Base-by-base conservation (phyloP, 1,284 basidiomycete genomes). In the Ceratobasidium sp. region DNA sequence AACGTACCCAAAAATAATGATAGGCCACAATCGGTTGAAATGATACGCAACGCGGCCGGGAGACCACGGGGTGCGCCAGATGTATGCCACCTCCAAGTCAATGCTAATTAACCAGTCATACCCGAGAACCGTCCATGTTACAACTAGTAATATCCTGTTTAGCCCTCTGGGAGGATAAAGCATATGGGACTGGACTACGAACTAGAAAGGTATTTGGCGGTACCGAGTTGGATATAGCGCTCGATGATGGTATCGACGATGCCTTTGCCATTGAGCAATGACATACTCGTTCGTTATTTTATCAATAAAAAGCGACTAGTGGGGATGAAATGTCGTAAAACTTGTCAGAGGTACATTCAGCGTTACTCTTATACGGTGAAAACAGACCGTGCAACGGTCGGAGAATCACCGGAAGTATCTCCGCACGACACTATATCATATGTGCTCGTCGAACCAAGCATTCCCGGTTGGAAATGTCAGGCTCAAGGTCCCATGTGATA, bases 11-110 rank as follows among this genome's bases (percentile, higher is more conserved):
- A 75, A 49, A 39, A 75, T 3, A 26, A 51, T 26, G 40, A 75
- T 51, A 23, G 71, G 60, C 71, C 71, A 75, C 15, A 75, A n/a
- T n/a, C 71, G 71, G n/a, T 75, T 63, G 28, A 61, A 60, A 40
- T 72, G 53, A 46, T 72, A 72, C 5, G 26, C 56, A 23, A 42
- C 55, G 12, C 56, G 70, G 18, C 70, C 70, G 10, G 20, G 40
- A n/a, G 70, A 60, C 70, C 70, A 72, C 3, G 70, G 56, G 42
- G 53, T 9, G 4, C 56, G 4, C 70, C 70, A 72, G 10, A 72
- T 49, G 23, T 58, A 60, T 18, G 3, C 15, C 26, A 44, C 70
- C 39, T 72, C 70, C 10, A 72, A 26, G 18, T 72, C 70, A 18
- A 72, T 56, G 42, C 56, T 72, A 20, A 56, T 55, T n/a, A 72